Percentiles rank a stretch among this genome's conserved stretches.
These are phyloP conservation scores for Pseudopithomyces chartarum DNA, from an alignment of 2,329 filamentous ascomycete genomes.

Conservation along the genomic window DNA sequence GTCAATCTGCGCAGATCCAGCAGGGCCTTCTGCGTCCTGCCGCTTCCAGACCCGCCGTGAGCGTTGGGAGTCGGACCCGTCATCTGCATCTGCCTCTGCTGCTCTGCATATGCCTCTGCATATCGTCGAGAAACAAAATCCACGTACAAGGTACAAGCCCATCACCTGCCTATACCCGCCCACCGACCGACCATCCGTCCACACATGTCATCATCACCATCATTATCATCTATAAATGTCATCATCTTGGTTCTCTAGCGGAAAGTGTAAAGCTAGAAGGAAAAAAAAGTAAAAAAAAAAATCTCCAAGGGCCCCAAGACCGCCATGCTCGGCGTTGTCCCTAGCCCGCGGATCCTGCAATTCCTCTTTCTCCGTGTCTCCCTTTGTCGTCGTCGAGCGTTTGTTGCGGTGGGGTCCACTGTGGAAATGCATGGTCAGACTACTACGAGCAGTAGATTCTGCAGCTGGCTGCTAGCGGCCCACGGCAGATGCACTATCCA, in stretches of 20 bases:
- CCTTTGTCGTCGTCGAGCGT: neutral
- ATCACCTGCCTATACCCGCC: no score
- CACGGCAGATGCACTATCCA: conserved; percentile 14
- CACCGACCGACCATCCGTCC: no score
- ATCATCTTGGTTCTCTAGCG: no score
- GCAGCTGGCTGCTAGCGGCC: conserved; percentile 18
- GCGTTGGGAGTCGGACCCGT: neutral
- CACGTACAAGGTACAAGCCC: no score
- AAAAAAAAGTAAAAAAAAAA: no score
- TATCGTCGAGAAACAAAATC: no score
- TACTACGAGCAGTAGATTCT: conserved; percentile 20
- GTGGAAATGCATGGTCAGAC: conserved; percentile 14
- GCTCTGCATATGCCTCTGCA: no score
- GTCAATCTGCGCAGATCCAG: conserved; percentile 6
- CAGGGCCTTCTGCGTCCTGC: neutral
- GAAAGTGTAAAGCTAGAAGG: no score
- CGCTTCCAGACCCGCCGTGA: neutral
- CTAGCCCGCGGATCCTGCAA: conserved; percentile 4
- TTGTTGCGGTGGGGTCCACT: conserved; percentile 1
- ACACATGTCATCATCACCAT: no score
- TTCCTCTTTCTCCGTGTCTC: neutral
- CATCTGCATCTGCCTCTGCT: neutral
- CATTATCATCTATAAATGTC: no score
- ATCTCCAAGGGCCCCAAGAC: neutral
- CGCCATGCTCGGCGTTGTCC: neutral